A percentile compares a stretch with the other conserved stretches of the same genome.
Conservation (phyloP, 192 early-diverging fungal species). For the Fimicolochytrium jonesii region DNA sequence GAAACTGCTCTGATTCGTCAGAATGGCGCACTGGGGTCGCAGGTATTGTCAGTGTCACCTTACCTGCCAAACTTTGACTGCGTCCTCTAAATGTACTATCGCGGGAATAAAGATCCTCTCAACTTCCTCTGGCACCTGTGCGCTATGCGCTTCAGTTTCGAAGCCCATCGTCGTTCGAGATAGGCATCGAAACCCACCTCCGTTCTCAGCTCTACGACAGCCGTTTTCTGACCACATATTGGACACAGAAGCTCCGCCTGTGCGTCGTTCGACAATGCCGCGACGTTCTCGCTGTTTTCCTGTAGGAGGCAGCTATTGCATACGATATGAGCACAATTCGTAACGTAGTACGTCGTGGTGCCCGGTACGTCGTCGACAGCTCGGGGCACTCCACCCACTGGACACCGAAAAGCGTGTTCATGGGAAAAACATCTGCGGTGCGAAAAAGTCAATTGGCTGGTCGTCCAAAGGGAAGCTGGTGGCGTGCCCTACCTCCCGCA, state of each 20-base stretch:
- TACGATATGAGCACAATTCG: constrained; percentile 21
- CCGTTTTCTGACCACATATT: constrained; percentile 2
- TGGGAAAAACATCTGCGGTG: constrained; percentile 7
- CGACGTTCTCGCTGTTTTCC: constrained; percentile 1
- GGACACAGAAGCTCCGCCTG: constrained; percentile 5
- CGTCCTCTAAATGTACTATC: constrained; percentile 21
- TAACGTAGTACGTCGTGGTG: constrained; percentile 13
- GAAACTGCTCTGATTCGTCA: not conserved
- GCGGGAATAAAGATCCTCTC: constrained; percentile 22
- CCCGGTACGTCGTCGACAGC: not conserved
- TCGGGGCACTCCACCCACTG: not conserved
- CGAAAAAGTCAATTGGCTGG: not conserved
- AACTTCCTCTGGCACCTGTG: constrained; percentile 22
- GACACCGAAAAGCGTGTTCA: constrained; percentile 14
- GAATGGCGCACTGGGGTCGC: no score
- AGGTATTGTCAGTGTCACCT: not conserved
- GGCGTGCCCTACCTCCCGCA: constrained; percentile 11
- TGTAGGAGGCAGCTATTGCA: constrained; percentile 17
- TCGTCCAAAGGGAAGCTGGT: not conserved
- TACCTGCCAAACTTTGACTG: constrained; percentile 21
- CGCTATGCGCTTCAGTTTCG: no score
- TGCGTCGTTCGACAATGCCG: not conserved
- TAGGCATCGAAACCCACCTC: constrained; percentile 17
- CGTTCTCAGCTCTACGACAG: constrained; percentile 6
- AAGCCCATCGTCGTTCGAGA: no score